Percentiles rank a stretch among this genome's conserved stretches.
Conservation (phyloP, 2,329 filamentous ascomycete species). For the Phyllosticta ampelicida region DNA sequence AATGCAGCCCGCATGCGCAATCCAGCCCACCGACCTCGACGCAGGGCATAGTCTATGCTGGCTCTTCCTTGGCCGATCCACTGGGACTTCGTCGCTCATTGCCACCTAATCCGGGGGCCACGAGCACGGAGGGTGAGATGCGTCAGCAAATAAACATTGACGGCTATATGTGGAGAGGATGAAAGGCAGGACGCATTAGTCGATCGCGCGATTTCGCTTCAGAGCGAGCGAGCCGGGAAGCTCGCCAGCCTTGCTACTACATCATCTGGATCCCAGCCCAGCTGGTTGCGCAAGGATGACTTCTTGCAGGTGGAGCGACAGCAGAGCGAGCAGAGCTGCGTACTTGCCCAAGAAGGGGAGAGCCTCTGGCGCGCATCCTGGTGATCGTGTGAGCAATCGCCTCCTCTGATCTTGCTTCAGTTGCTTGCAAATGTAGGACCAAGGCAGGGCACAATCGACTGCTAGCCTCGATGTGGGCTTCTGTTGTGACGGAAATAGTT, state of each 20-base stretch:
- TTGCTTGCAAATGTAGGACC: not conserved
- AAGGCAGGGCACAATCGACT: not conserved
- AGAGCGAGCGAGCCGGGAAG: not conserved
- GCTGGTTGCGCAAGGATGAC: not conserved
- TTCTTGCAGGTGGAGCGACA: not conserved
- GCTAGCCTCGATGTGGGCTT: not conserved
- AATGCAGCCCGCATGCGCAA: not conserved
- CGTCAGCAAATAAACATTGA: not conserved
- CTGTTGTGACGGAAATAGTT: not conserved
- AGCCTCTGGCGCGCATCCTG: not conserved
- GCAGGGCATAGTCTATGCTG: not conserved
- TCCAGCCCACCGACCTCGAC: not conserved
- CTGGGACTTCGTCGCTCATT: not conserved
- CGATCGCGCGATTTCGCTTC: not conserved
- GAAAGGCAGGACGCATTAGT: not conserved
- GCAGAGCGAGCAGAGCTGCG: not conserved
- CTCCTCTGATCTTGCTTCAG: not conserved
- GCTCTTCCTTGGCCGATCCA: not conserved
- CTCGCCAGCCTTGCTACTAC: not conserved
- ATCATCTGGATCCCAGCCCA: not conserved
- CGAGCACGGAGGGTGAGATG: not conserved
- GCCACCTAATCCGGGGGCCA: not conserved
- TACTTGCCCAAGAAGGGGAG: not conserved
- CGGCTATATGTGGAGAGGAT: not conserved
- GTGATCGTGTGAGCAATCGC: not conserved